These are phyloP conservation scores for Irpex sp. DNA, from an alignment of 1,284 basidiomycete species.

Conservation along the genomic window DNA sequence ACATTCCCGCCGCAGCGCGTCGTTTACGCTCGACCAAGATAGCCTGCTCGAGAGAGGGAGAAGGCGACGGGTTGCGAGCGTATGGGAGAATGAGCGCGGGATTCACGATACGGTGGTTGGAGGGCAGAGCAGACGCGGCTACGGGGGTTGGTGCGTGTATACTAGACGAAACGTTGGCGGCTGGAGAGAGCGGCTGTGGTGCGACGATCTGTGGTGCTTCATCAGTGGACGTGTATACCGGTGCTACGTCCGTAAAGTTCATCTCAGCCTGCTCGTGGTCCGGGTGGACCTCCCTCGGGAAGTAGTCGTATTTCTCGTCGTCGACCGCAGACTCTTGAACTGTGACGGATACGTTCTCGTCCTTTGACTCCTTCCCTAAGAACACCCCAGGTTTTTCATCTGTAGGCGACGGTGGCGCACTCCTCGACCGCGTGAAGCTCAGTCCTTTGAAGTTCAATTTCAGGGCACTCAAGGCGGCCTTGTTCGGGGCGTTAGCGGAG, in stretches of 20 bases:
- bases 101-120: conserved; percentile 6
- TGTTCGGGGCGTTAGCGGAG: conserved; percentile 29
- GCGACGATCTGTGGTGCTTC: not conserved
- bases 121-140: conserved; percentile 11
- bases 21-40: conserved; percentile 57
- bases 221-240: not conserved
- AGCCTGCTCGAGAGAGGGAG: conserved; percentile 55
- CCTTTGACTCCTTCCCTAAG: conserved; percentile 1
- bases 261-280: not conserved
- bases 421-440: conserved; percentile 35
- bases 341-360: not conserved
- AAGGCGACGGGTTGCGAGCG: conserved; percentile 39
- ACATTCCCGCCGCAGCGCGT: conserved; percentile 27
- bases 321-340: not conserved
- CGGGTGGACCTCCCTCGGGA: not conserved
- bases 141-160: not conserved
- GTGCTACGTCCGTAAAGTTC: not conserved
- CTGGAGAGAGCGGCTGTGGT: not conserved
- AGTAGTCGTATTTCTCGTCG: not conserved
- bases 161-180: not conserved
- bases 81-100: conserved; percentile 13
- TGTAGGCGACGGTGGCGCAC: conserved; percentile 18
- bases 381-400: not conserved
- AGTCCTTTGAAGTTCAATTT: conserved; percentile 22
- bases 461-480: conserved; percentile 37